Conservation (phyloP, 129 eudicot genomes). For the Tanacetum coccineum region DNA sequence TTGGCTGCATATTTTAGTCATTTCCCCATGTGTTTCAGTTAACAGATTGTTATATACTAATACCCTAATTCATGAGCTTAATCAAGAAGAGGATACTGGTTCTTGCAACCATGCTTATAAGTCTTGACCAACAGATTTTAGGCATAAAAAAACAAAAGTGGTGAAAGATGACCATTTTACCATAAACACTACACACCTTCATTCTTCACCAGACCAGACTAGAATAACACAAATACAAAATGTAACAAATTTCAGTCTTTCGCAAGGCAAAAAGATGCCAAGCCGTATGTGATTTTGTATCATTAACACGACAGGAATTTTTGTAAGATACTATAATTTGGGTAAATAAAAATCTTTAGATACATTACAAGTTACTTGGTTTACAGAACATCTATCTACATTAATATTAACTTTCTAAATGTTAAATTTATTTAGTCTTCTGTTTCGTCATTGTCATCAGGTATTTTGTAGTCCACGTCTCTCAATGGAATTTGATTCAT, state of each 20-base stretch:
- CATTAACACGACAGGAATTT: not conserved
- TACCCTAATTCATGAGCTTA: too few species aligned
- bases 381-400: conserved; percentile 35
- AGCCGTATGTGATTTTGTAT: not conserved
- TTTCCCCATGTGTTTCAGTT: too few species aligned
- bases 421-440: conserved; percentile 24
- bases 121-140: too few species aligned
- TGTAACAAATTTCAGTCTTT: too few species aligned
- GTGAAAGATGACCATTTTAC: too few species aligned
- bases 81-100: not conserved
- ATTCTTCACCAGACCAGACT: too few species aligned
- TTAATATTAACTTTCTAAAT: conserved; percentile 9
- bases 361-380: conserved; percentile 22
- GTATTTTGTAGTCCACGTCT: conserved; percentile 30
- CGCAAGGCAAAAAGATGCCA: not conserved
- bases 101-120: too few species aligned
- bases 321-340: conserved; percentile 2
- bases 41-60: too few species aligned
- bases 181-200: too few species aligned
- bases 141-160: too few species aligned
- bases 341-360: conserved; percentile 9
- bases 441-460: conserved; percentile 12
- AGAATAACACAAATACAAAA: too few species aligned
- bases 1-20: too few species aligned
- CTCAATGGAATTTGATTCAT: conserved; percentile 44